These are phyloP conservation scores for Kregervanrija delftensis DNA, from an alignment of 805 yeast species.

Conservation along the genomic window DNA sequence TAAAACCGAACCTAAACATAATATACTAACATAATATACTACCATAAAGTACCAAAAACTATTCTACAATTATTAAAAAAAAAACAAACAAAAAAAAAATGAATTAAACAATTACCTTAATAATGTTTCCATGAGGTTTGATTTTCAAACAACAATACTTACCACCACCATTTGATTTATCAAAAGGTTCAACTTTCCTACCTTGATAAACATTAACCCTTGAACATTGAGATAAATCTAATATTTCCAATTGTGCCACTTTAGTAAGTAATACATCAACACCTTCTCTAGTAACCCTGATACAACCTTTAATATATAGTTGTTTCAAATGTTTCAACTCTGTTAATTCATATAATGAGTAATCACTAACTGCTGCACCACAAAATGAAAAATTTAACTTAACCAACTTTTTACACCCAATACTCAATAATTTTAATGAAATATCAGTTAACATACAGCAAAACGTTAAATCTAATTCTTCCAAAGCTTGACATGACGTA, in stretches of 20 bases:
- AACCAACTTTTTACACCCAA: constrained; percentile 54
- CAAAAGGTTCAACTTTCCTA: constrained; percentile 48
- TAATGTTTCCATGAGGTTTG: constrained; percentile 42
- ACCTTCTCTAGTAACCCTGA: constrained; percentile 72
- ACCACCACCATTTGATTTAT: constrained; percentile 39
- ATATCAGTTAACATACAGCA: constrained; percentile 71
- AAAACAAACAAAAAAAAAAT: neutral
- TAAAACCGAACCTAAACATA: too few species aligned
- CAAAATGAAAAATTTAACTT: constrained; percentile 61
- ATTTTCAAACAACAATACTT: constrained; percentile 51
- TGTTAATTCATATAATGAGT: constrained; percentile 55
- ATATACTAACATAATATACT: too few species aligned
- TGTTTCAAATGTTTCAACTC: constrained; percentile 42
- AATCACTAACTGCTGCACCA: constrained; percentile 74
- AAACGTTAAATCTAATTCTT: constrained; percentile 55
- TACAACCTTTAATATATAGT: constrained; percentile 59
- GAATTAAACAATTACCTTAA: constrained; percentile 47
- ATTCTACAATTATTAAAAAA: too few species aligned
- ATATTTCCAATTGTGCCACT: constrained; percentile 40
- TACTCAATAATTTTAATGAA: constrained; percentile 56
- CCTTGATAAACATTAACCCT: constrained; percentile 61
- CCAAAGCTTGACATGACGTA: constrained; percentile 51
- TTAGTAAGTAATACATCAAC: constrained; percentile 60
- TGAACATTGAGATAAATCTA: constrained; percentile 67
- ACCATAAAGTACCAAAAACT: too few species aligned